Evolutionary conservation across 2,329 filamentous ascomycete species (phyloP), one percentile per base, ranked within the genome.

Genomic region (Microsporum audouinii): DNA sequence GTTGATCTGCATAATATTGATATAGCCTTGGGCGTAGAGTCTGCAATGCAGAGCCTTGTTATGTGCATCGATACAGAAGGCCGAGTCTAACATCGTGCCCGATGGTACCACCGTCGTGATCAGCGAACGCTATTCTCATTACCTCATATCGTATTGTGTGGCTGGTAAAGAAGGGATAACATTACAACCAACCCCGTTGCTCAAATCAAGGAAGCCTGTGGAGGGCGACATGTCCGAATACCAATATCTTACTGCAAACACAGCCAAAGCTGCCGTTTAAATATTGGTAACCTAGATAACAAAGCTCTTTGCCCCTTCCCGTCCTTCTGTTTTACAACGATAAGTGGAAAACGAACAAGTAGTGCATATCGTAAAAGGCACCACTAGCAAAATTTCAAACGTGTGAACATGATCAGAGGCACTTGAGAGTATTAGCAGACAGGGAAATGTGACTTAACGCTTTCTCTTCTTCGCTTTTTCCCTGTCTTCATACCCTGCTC

Each of bases 391-490:
- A 23, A n/a, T 36, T 17, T 31, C 4, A 10, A 34, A 34, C 29
- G 49, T 7, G 14, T n/a, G 17, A 49, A 31, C 10, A 12, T 31
- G 23, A 43, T n/a, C 39, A 14, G n/a, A 1, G 14, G 23, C 5
- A 12, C 10, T 17, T 10, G 17, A 31, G 5, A 34, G 31, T 23
- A 23, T 7, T 17, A 12, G 17, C 3, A 3, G 36, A 39, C 12
- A n/a, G 29, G 27, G 10, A 5, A 23, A 31, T 12, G 6, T 14
- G 31, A 41, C 27, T 60, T 38, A 23, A 65, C 87, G 82, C 75
- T 92, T 91, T 70, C 88, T 85, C 76, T 91, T 90, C 78, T 86
- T 89, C 2, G 87, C 77, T 53, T 71, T 77, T 36, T 84, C 82
- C 59, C 83, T 80, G 57, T 83, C 82, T 27, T 81, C 77, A 29